Conservation (phyloP, 495 filamentous ascomycete species). For the Cenococcum geophilum region DNA sequence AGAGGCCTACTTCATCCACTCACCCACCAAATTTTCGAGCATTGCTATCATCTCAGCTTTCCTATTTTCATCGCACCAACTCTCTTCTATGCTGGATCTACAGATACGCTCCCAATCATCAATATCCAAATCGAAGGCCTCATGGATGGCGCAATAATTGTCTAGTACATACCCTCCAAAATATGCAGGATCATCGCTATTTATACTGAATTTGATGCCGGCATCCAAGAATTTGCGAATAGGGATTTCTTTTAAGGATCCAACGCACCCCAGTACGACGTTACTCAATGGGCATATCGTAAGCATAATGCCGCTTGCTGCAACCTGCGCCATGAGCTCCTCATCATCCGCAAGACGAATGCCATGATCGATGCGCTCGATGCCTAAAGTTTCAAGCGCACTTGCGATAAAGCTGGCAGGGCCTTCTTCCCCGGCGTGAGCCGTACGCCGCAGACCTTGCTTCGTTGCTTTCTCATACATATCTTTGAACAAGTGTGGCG, state of each 20-base stretch:
- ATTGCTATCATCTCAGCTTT: constrained; percentile 41
- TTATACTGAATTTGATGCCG: constrained; percentile 45
- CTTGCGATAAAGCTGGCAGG: constrained; percentile 58
- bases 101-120: constrained; percentile 61
- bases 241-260: constrained; percentile 53
- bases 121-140: constrained; percentile 56
- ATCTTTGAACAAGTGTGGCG: constrained; percentile 57
- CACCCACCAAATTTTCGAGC: constrained; percentile 7
- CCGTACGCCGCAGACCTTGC: constrained; percentile 53
- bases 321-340: constrained; percentile 53
- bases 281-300: constrained; percentile 72
- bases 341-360: constrained; percentile 58
- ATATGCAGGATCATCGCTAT: constrained; percentile 66
- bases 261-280: constrained; percentile 56
- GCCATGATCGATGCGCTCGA: constrained; percentile 66
- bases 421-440: constrained; percentile 73
- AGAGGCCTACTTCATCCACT: neutral
- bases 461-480: constrained; percentile 50
- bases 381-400: constrained; percentile 53
- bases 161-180: constrained; percentile 73
- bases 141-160: constrained; percentile 71
- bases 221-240: constrained; percentile 58
- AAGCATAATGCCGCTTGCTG: constrained; percentile 50
- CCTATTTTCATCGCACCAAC: constrained; percentile 48
- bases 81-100: constrained; percentile 56